A percentile compares a stretch with the other conserved stretches of the same genome.
Evolutionary conservation across 1,284 basidiomycete species (phyloP).

Genomic region (Wallemia mellicola): DNA sequence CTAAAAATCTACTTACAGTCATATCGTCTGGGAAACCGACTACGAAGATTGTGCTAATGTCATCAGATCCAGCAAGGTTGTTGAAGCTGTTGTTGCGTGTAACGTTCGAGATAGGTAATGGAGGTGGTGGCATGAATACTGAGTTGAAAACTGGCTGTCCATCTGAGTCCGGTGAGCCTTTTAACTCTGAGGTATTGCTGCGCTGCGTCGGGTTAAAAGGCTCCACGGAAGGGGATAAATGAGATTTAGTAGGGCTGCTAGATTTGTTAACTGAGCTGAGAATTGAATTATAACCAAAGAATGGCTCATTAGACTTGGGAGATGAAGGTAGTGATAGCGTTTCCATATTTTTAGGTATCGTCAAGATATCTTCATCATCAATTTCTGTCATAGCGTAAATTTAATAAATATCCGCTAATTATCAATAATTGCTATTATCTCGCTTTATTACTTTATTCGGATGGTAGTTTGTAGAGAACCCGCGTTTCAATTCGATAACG

Average conservation of each 20-base stretch:
- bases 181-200: background rate
- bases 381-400: conserved; percentile 1
- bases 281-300: background rate
- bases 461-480: no score
- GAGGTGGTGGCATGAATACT: background rate
- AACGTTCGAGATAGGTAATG: background rate
- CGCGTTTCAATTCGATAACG: no score
- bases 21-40: conserved; percentile 98
- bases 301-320: background rate
- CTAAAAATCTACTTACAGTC: conserved; percentile 30
- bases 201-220: background rate
- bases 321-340: background rate
- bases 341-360: background rate
- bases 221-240: background rate
- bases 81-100: background rate
- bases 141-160: background rate
- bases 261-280: background rate
- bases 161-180: background rate
- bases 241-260: background rate
- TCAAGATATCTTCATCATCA: background rate
- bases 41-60: conserved; percentile 93
- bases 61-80: conserved; percentile 39
- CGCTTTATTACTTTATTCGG: no score
- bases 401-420: no score
- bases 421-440: no score